phyloP scores from a whole-genome alignment of 2,329 filamentous ascomycete species.

The Madurella mycetomatis region DNA sequence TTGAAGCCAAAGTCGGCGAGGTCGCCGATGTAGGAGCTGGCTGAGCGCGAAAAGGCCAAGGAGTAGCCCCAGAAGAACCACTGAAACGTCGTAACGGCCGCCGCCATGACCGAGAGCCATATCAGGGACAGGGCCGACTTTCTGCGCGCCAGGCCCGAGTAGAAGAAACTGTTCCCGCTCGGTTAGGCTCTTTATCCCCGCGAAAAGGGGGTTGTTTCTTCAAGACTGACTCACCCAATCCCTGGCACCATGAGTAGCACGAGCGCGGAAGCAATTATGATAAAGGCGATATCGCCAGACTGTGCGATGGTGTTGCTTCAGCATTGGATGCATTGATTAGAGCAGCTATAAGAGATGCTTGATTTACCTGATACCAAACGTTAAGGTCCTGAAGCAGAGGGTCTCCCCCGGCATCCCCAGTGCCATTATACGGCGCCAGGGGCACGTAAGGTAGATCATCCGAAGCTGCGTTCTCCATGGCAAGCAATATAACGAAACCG shows the following conservation, averaged over 20 bases:
- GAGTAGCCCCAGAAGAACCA: slow-evolving; percentile 96
- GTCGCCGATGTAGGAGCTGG: slow-evolving; percentile 71
- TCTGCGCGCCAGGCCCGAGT: slow-evolving; percentile 80
- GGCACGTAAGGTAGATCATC: slow-evolving; percentile 10
- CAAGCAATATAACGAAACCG: background rate
- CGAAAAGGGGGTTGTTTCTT: background rate
- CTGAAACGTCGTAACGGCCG: slow-evolving; percentile 79
- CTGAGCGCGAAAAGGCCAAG: slow-evolving; percentile 73
- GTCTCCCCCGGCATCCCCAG: slow-evolving; percentile 61
- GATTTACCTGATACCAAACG: slow-evolving; percentile 67
- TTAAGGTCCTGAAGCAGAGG: slow-evolving; percentile 66
- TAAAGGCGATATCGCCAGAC: slow-evolving; percentile 81
- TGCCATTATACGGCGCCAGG: slow-evolving; percentile 60
- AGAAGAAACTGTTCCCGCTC: slow-evolving; percentile 63
- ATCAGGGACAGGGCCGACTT: slow-evolving; percentile 88
- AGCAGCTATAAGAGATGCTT: background rate
- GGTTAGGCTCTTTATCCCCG: background rate
- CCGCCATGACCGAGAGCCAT: slow-evolving; percentile 85
- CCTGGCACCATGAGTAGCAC: slow-evolving; percentile 91
- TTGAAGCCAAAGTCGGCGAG: slow-evolving; percentile 75
- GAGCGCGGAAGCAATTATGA: slow-evolving; percentile 75
- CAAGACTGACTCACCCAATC: slow-evolving; percentile 57
- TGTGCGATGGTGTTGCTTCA: slow-evolving; percentile 31
- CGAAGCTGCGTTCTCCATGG: background rate
- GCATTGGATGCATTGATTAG: background rate